phyloP scores from a whole-genome alignment of 2,329 filamentous ascomycete species.

The Monosporascus cannonballus region DNA sequence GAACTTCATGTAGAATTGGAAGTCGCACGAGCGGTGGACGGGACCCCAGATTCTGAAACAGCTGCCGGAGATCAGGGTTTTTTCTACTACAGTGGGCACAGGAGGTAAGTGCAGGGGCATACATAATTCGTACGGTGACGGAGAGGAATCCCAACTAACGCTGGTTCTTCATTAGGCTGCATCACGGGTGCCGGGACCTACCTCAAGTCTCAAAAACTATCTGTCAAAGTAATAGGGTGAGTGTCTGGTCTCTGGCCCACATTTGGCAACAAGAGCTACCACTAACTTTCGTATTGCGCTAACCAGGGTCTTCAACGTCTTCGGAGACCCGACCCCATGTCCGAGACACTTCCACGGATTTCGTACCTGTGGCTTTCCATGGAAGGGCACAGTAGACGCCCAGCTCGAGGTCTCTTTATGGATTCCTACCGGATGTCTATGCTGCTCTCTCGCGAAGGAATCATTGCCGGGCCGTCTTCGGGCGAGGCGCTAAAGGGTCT shows the following conservation, averaged over 20 bases:
- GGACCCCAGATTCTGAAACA: slow-evolving; percentile 52
- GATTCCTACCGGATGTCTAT: slow-evolving; percentile 49
- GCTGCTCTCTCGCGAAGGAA: slow-evolving; percentile 47
- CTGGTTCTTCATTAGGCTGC: slow-evolving; percentile 31
- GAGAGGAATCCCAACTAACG: too few relatives aligned
- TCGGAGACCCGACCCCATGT: too few relatives aligned
- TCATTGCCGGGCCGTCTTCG: slow-evolving; percentile 56
- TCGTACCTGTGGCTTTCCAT: too few relatives aligned
- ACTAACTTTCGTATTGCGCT: too few relatives aligned
- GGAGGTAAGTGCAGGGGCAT: too few relatives aligned
- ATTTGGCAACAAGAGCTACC: too few relatives aligned
- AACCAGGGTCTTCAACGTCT: too few relatives aligned
- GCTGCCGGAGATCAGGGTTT: slow-evolving; percentile 47
- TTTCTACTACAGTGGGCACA: slow-evolving; percentile 53
- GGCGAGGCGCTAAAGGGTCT: slow-evolving; percentile 51
- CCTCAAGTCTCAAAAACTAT: slow-evolving; percentile 44
- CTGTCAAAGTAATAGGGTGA: slow-evolving; percentile 24
- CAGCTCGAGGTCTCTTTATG: slow-evolving; percentile 30
- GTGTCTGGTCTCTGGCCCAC: too few relatives aligned
- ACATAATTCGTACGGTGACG: too few relatives aligned
- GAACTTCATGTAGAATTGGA: slow-evolving; percentile 34
- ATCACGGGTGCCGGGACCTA: slow-evolving; percentile 45
- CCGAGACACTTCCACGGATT: too few relatives aligned
- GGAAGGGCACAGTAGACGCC: slow-evolving; percentile 29
- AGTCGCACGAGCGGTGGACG: slow-evolving; percentile 51